Conservation (phyloP, 495 filamentous ascomycete genomes). For the Tuber calosporum region DNA sequence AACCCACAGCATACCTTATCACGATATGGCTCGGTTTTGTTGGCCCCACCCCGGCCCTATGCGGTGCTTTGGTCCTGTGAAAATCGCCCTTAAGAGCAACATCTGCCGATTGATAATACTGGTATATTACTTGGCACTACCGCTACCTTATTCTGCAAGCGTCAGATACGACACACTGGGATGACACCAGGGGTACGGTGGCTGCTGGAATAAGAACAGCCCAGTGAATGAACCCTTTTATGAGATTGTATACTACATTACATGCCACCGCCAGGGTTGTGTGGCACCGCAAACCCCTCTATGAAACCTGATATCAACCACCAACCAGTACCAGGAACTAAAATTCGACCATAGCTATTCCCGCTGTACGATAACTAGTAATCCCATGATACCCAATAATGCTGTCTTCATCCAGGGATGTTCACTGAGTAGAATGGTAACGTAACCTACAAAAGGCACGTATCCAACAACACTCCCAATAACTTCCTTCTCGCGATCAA, state of each 20-base stretch:
- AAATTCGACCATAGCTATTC: conserved; percentile 49
- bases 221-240: neutral
- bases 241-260: neutral
- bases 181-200: neutral
- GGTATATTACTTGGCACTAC: neutral
- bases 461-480: conserved; percentile 92
- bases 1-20: neutral
- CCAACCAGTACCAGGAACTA: neutral
- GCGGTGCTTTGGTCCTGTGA: neutral
- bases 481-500: conserved; percentile 77
- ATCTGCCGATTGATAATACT: neutral
- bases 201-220: neutral
- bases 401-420: conserved; percentile 96
- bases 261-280: neutral
- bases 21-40: neutral
- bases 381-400: conserved; percentile 87
- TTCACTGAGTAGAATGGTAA: conserved; percentile 93
- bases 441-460: conserved; percentile 91
- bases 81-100: neutral
- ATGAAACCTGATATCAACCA: neutral
- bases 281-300: neutral
- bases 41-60: neutral
- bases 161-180: neutral
- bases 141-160: neutral
- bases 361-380: conserved; percentile 87